phyloP scores from a whole-genome alignment of 2,329 filamentous ascomycete genomes.

The Paradendryphiella salina region DNA sequence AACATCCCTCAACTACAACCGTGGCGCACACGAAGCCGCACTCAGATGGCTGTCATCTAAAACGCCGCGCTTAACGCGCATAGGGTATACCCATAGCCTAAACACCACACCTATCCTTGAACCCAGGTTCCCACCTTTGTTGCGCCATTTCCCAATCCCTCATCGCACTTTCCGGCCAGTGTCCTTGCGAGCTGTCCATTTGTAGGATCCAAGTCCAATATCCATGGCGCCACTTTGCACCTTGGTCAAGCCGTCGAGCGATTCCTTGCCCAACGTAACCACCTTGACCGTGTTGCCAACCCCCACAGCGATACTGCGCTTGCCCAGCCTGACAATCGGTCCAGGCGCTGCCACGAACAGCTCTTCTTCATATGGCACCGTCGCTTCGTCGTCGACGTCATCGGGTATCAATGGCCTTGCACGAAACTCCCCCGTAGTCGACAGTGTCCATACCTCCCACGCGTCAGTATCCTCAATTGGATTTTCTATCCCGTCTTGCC shows the following conservation, averaged over 20 bases:
- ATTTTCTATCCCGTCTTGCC: conserved; percentile 1
- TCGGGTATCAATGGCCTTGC: conserved; percentile 43
- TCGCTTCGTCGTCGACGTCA: conserved; percentile 17
- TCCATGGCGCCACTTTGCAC: conserved; percentile 16
- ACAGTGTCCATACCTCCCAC: conserved; percentile 61
- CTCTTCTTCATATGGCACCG: conserved; percentile 46
- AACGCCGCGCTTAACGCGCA: conserved; percentile 12
- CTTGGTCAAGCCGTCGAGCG: conserved; percentile 54
- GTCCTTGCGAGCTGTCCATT: conserved; percentile 15
- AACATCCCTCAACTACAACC: background rate
- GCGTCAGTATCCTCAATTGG: conserved; percentile 36
- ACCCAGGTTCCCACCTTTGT: conserved; percentile 1
- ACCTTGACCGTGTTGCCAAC: conserved; percentile 75
- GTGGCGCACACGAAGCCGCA: no score
- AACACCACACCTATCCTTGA: conserved; percentile 3
- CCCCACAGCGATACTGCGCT: conserved; percentile 67
- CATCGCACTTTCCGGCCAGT: conserved; percentile 22
- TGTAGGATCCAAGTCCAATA: conserved; percentile 17
- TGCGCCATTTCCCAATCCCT: background rate
- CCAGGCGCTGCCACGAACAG: conserved; percentile 69
- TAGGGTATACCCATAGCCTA: conserved; percentile 14
- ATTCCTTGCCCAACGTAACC: conserved; percentile 67
- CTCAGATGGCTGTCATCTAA: background rate
- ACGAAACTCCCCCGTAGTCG: conserved; percentile 52
- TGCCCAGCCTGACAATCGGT: conserved; percentile 65